phyloP scores from a whole-genome alignment of 2,329 filamentous ascomycete species.

The Zymoseptoria brevis region DNA sequence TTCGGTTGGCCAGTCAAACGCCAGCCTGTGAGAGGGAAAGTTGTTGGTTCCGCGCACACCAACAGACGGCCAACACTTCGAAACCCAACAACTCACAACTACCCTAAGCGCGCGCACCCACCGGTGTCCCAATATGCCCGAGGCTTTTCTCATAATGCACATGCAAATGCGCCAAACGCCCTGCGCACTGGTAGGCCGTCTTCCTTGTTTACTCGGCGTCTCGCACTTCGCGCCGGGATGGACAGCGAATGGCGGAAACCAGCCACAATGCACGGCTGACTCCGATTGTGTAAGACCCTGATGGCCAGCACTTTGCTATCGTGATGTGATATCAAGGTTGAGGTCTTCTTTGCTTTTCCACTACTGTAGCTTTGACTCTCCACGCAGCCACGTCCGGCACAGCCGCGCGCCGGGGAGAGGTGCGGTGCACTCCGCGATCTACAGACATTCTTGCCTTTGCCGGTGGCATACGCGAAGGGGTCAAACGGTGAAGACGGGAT shows the following conservation, averaged over 20 bases:
- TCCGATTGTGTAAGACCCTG: not conserved
- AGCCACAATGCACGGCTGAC: not conserved
- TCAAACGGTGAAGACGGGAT: not conserved
- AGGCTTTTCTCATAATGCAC: not conserved
- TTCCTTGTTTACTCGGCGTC: not conserved
- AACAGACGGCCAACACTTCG: not conserved
- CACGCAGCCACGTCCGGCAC: too few species aligned
- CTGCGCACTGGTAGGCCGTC: not conserved
- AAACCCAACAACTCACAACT: not conserved
- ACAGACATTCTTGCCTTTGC: not conserved
- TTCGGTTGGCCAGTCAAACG: not conserved
- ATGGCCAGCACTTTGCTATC: not conserved
- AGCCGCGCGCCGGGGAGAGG: not conserved
- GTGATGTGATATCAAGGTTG: not conserved
- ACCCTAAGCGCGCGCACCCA: not conserved
- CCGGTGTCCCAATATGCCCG: not conserved
- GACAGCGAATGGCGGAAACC: too few species aligned
- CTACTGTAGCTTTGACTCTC: too few species aligned
- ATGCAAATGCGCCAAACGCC: not conserved
- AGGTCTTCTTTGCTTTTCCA: too few species aligned
- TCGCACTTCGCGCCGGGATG: not conserved
- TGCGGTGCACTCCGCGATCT: not conserved
- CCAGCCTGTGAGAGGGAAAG: not conserved
- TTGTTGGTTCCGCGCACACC: not conserved
- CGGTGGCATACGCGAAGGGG: not conserved